phyloP scores from a whole-genome alignment of 2,329 filamentous ascomycete genomes.

The Penicillium expansum region DNA sequence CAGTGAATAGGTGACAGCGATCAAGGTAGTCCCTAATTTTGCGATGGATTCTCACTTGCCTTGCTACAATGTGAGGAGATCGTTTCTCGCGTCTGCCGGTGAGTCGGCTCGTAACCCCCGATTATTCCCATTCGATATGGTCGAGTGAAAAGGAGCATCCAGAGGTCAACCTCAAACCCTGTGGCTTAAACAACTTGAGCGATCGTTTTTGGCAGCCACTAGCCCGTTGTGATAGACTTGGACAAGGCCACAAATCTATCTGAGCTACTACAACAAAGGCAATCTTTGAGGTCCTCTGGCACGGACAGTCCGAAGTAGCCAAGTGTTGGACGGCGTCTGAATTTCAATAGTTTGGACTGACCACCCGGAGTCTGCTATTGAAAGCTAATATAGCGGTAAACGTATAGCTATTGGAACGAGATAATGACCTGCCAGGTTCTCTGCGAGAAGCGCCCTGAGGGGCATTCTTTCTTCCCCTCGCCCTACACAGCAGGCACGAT shows the following conservation, averaged over 20 bases:
- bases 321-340: background rate
- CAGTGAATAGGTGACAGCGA: background rate
- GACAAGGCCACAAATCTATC: background rate
- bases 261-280: background rate
- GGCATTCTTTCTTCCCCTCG: background rate
- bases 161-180: background rate
- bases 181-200: background rate
- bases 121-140: background rate
- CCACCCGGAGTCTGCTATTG: background rate
- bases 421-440: background rate
- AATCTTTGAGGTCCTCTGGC: background rate
- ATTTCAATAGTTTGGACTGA: background rate
- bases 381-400: background rate
- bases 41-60: background rate
- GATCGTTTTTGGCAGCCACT: too few relatives aligned
- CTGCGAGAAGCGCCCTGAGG: background rate
- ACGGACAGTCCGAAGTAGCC: background rate
- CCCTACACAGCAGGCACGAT: background rate
- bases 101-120: background rate
- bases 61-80: background rate
- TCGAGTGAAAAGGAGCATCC: background rate
- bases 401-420: background rate
- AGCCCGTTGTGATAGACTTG: too few relatives aligned
- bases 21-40: background rate
- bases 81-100: background rate